Evolutionary conservation across 257 asterid species (phyloP).

Genomic region (Lycium barbarum): DNA sequence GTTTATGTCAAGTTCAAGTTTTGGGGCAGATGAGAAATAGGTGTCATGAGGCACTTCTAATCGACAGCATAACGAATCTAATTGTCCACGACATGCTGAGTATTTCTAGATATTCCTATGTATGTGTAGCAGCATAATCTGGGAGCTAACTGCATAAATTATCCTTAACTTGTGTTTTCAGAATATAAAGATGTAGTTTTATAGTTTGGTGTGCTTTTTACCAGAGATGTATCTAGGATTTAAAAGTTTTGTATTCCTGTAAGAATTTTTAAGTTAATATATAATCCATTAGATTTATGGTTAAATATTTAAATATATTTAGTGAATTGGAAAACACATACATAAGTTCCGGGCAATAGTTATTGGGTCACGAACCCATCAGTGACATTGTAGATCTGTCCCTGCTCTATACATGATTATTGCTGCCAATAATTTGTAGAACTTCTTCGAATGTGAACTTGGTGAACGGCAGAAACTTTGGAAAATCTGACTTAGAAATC

Average conservation of each 20-base stretch:
- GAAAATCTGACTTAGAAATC: neutral
- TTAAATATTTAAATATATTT: neutral
- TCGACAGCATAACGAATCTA: neutral
- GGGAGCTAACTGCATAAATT: neutral
- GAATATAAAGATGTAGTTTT: neutral
- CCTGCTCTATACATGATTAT: neutral
- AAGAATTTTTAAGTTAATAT: neutral
- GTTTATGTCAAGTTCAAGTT: slow-evolving; percentile 1
- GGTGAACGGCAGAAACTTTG: neutral
- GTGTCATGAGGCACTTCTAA: neutral
- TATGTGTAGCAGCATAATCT: neutral
- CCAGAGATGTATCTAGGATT: neutral
- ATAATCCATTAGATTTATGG: neutral
- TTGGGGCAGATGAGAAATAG: slow-evolving; percentile 21
- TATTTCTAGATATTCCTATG: neutral
- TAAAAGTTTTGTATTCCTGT: neutral
- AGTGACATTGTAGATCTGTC: neutral
- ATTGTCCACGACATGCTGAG: neutral
- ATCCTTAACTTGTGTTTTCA: neutral
- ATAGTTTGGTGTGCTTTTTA: neutral
- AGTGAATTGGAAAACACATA: neutral
- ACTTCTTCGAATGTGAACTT: neutral
- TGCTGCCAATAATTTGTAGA: neutral
- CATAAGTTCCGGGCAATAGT: neutral
- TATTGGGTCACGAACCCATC: neutral